phyloP scores from a whole-genome alignment of 306 rosid genomes.

The Corylus heterophylla region DNA sequence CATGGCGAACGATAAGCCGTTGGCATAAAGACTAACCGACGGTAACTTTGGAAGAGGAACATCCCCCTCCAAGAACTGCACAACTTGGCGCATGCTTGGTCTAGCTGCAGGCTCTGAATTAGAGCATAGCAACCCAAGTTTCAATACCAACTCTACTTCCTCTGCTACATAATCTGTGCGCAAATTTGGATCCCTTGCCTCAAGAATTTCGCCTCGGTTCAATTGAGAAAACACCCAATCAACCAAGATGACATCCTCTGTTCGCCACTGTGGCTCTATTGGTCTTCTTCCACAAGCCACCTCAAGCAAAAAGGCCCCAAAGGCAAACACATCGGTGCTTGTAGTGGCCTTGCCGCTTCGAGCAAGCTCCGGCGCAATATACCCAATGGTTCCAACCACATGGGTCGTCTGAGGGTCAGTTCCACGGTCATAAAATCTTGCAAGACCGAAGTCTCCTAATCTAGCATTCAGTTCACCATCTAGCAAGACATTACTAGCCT shows the following conservation, averaged over 20 bases:
- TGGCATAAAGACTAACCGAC: slow-evolving; percentile 26
- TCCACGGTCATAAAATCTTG: too few relatives aligned
- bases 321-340: slow-evolving; percentile 32
- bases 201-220: slow-evolving; percentile 41
- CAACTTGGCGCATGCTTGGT: slow-evolving; percentile 41
- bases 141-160: slow-evolving; percentile 53
- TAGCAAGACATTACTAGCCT: too few relatives aligned
- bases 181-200: slow-evolving; percentile 53
- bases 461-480: too few relatives aligned
- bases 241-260: slow-evolving; percentile 47
- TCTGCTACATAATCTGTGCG: slow-evolving; percentile 35
- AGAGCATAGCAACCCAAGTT: slow-evolving; percentile 62
- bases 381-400: slow-evolving; percentile 36
- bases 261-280: slow-evolving; percentile 6
- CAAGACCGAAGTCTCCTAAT: too few relatives aligned
- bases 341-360: slow-evolving; percentile 38
- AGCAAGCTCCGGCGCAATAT: slow-evolving; percentile 35
- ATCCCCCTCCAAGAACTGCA: slow-evolving; percentile 33
- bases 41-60: slow-evolving; percentile 19
- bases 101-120: slow-evolving; percentile 24
- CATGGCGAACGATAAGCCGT: slow-evolving; percentile 35
- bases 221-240: slow-evolving; percentile 62
- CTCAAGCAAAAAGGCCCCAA: slow-evolving; percentile 37
- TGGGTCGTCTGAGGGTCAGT: slow-evolving; percentile 28
- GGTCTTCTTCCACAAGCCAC: slow-evolving; percentile 42